Conservation (phyloP, 495 filamentous ascomycete species). For the Penicillium coffeae region DNA sequence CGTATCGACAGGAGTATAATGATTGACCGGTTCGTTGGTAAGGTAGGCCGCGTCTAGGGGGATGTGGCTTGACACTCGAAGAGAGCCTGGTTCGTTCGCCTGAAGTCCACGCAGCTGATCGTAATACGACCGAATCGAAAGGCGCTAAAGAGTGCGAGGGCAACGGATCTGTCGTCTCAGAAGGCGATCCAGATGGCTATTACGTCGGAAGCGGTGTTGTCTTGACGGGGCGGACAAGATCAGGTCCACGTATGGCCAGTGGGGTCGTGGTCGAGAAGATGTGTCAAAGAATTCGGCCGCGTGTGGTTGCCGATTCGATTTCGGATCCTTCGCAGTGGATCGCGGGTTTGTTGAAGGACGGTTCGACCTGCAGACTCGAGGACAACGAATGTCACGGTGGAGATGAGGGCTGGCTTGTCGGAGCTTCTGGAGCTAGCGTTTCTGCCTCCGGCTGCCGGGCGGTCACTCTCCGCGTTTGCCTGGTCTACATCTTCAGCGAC, state of each 20-base stretch:
- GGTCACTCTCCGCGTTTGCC: constrained; percentile 16
- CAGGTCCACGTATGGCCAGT: too few relatives aligned
- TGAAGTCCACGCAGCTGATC: background rate
- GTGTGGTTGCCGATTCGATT: background rate
- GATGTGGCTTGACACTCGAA: background rate
- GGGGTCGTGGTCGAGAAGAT: too few relatives aligned
- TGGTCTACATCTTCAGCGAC: too few relatives aligned
- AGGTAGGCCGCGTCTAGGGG: background rate
- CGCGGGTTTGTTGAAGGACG: background rate
- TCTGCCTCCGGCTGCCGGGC: constrained; percentile 22
- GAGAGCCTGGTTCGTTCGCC: background rate
- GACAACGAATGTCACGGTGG: background rate
- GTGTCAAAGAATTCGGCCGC: background rate
- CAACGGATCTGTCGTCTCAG: background rate
- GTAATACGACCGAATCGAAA: background rate
- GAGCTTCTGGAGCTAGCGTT: constrained; percentile 30
- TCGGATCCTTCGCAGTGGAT: background rate
- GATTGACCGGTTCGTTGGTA: background rate
- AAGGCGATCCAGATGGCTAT: background rate
- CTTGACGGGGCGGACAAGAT: too few relatives aligned
- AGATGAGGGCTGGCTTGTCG: constrained; percentile 19
- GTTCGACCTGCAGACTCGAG: background rate
- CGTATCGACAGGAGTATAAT: background rate
- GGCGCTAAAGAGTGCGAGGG: background rate
- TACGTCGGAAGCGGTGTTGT: background rate